A percentile compares a stretch with the other conserved stretches of the same genome.
Evolutionary conservation across 805 yeast species (phyloP).

Genomic region (Metschnikowia shivogae): DNA sequence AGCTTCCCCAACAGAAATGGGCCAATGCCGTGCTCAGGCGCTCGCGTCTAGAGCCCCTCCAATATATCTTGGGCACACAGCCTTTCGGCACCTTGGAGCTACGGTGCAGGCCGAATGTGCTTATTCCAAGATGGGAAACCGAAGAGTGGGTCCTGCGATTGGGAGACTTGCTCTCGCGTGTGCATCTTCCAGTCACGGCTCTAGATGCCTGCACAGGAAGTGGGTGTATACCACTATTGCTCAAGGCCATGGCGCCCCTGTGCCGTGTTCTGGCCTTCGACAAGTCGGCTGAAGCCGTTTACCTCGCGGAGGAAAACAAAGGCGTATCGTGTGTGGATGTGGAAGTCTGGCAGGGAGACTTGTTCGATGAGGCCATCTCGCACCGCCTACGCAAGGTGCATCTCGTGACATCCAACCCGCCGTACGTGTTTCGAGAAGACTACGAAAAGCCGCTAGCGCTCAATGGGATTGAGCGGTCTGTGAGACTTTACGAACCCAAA

Average conservation of each 20-base stretch:
- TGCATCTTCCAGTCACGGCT: conserved; percentile 1
- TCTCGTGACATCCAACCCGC: conserved; percentile 82
- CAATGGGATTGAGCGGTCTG: conserved; percentile 59
- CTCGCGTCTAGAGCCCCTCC: conserved; percentile 61
- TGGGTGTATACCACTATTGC: conserved; percentile 73
- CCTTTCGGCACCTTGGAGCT: conserved; percentile 77
- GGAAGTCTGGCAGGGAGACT: conserved; percentile 7
- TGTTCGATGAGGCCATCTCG: conserved; percentile 5
- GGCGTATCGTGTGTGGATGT: conserved; percentile 8
- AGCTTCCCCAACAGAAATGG: conserved; percentile 49
- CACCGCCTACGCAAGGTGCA: conserved; percentile 29
- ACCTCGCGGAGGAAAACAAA: conserved; percentile 46
- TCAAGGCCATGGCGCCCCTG: conserved; percentile 27
- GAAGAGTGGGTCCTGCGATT: conserved; percentile 70
- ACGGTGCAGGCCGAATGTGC: conserved; percentile 56
- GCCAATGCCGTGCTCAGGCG: conserved; percentile 51
- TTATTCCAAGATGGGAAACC: conserved; percentile 94
- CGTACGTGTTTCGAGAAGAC: conserved; percentile 62
- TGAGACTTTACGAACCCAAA: conserved; percentile 66
- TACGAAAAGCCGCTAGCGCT: conserved; percentile 28
- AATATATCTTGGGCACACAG: conserved; percentile 78
- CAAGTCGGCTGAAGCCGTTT: conserved; percentile 48
- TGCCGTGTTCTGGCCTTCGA: conserved; percentile 49
- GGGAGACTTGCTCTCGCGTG: neutral
- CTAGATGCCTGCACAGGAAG: conserved; percentile 20